Evolutionary conservation across 1,139 yeast genomes (phyloP).

Genomic region (Kodamaea arcana): DNA sequence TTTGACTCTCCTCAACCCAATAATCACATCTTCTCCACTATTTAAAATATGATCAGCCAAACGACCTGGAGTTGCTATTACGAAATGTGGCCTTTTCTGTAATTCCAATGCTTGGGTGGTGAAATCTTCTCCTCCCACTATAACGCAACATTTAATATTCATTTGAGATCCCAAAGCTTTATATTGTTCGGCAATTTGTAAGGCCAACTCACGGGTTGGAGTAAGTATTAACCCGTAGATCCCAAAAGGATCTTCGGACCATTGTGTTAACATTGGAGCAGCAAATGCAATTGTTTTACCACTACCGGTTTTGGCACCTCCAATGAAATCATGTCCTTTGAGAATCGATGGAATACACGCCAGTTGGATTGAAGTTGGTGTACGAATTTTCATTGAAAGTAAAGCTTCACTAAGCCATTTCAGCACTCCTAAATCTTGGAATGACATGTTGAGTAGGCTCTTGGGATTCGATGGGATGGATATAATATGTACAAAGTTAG

Average conservation of each 20-base stretch:
- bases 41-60: slow-evolving; percentile 86
- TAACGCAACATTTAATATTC: slow-evolving; percentile 74
- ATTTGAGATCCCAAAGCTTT: slow-evolving; percentile 87
- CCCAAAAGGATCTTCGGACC: slow-evolving; percentile 96
- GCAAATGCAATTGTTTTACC: slow-evolving; percentile 98
- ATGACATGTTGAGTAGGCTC: slow-evolving; percentile 28
- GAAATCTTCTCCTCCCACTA: slow-evolving; percentile 95
- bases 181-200: slow-evolving; percentile 96
- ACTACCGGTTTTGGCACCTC: slow-evolving; percentile 97
- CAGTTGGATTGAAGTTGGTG: slow-evolving; percentile 82
- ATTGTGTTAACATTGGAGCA: slow-evolving; percentile 87
- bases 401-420: slow-evolving; percentile 85
- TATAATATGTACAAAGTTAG: no score
- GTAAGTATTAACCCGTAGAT: slow-evolving; percentile 85
- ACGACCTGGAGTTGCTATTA: slow-evolving; percentile 96
- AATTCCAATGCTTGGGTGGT: slow-evolving; percentile 78
- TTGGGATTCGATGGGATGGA: background rate
- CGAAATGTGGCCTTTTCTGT: slow-evolving; percentile 85
- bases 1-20: slow-evolving; percentile 72
- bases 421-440: slow-evolving; percentile 69
- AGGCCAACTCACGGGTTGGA: slow-evolving; percentile 93
- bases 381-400: slow-evolving; percentile 70
- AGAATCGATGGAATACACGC: slow-evolving; percentile 88
- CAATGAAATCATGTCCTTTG: slow-evolving; percentile 85
- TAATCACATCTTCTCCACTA: slow-evolving; percentile 84